phyloP scores from a whole-genome alignment of 164 flowering plant species.

The Chimonanthus salicifolius region DNA sequence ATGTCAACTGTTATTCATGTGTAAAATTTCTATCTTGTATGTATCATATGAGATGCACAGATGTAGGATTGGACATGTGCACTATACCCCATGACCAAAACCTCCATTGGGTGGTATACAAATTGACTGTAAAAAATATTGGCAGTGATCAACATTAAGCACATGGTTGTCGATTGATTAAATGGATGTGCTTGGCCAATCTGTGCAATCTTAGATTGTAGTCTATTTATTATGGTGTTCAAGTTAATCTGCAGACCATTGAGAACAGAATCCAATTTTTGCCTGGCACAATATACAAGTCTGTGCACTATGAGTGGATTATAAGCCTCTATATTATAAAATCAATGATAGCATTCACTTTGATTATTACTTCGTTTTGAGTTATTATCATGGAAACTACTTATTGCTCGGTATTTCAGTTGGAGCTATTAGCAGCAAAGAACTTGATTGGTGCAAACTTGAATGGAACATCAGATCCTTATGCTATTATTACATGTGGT shows the following conservation, averaged over 20 bases:
- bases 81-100: too few species aligned
- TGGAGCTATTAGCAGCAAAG: conserved; percentile 93
- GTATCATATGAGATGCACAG: background rate
- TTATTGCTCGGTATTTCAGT: conserved; percentile 29
- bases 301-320: background rate
- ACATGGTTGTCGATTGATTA: too few species aligned
- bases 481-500: conserved; percentile 95
- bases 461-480: conserved; percentile 99
- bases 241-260: background rate
- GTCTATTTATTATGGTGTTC: background rate
- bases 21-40: background rate
- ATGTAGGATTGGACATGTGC: too few species aligned
- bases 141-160: background rate
- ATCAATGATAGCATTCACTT: background rate
- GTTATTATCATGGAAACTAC: background rate
- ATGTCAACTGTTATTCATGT: too few species aligned
- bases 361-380: background rate
- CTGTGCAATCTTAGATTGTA: background rate
- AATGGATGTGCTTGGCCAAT: background rate
- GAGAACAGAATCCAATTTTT: background rate
- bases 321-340: background rate
- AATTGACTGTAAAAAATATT: too few species aligned
- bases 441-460: conserved; percentile 93
- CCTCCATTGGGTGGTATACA: too few species aligned
- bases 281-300: background rate